Base-by-base conservation (phyloP, 352 stramenopile species). In the Pythium coloratum region DNA sequence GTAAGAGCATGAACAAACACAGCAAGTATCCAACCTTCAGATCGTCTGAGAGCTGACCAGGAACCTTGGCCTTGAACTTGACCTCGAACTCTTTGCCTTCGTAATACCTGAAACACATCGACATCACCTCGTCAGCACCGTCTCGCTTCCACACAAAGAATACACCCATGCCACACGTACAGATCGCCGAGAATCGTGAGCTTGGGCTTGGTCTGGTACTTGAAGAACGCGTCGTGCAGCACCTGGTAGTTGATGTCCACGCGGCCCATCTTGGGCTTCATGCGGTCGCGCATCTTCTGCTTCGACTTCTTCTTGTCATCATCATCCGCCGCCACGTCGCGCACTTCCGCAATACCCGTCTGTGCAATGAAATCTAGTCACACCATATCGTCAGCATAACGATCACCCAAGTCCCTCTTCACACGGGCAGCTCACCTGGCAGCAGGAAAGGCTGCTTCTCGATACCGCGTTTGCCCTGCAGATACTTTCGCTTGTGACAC, bases 201-300 rank as follows among this genome's bases (percentile, higher is more conserved):
- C 55, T 88, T 88, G n/a, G 97, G 97, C 73, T 99, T 99, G 2
- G 94, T 99, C 82, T 99, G 96, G 78, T 97, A 97, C 64, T 97
- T 96, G 86, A 99, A 99, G 78, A 99, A 99, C 6, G 97, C 97
- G 72, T 99, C 96, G 71, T 99, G 93, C 6, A 99, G 79, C 18
- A 98, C 94, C 60, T 98, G 91, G 71, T 99, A 99, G 72, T 99
- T 97, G 28, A 99, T 98, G 78, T 99, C 97, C 53, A 99, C 97
- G 30, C 87, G 83, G 18, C 97, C 96, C 82, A 98, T 96, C 73
- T 99, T 99, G 8, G 96, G 96, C 61, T 96, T 88, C 62, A 99
- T 87, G 49, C 96, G 85, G 49, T 97, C 83, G 59, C 97, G 84
- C 69, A 96, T 94, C 58, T 94, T 94, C 73, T 98, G 86, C 75